These are phyloP conservation scores for Pseudotsuga menziesii DNA, from an alignment of 75 land plant genomes.

Conservation along the genomic window DNA sequence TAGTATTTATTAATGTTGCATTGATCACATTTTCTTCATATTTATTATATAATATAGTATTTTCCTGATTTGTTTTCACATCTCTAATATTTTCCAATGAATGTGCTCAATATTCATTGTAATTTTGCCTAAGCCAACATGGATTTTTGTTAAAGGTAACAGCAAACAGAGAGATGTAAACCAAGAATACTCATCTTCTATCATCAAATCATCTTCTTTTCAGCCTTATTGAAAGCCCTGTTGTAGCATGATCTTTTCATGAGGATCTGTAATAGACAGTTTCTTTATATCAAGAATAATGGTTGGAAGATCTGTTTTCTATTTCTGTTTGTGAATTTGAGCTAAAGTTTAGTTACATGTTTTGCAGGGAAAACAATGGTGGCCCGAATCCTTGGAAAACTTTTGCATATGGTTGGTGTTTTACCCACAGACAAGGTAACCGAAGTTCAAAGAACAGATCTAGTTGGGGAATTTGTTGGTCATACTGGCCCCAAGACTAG, in stretches of 20 bases:
- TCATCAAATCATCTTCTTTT: background rate
- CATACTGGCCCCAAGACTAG: slow-evolving; percentile 92
- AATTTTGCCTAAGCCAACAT: too few species aligned
- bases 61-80: too few species aligned
- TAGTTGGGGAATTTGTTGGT: slow-evolving; percentile 98
- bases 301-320: background rate
- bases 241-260: background rate
- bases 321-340: background rate
- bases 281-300: background rate
- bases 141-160: too few species aligned
- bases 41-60: too few species aligned
- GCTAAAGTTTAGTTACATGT: background rate
- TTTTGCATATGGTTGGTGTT: slow-evolving; percentile 86
- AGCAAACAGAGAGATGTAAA: too few species aligned
- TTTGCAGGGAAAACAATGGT: slow-evolving; percentile 91
- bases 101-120: too few species aligned
- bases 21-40: too few species aligned
- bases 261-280: background rate
- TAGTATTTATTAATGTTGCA: too few species aligned
- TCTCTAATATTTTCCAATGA: too few species aligned
- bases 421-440: slow-evolving; percentile 81
- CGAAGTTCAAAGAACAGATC: slow-evolving; percentile 93
- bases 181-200: background rate
- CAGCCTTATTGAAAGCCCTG: background rate
- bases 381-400: slow-evolving; percentile 77